These are phyloP conservation scores for Lycium barbarum DNA, from an alignment of 257 asterid species.

Conservation along the genomic window DNA sequence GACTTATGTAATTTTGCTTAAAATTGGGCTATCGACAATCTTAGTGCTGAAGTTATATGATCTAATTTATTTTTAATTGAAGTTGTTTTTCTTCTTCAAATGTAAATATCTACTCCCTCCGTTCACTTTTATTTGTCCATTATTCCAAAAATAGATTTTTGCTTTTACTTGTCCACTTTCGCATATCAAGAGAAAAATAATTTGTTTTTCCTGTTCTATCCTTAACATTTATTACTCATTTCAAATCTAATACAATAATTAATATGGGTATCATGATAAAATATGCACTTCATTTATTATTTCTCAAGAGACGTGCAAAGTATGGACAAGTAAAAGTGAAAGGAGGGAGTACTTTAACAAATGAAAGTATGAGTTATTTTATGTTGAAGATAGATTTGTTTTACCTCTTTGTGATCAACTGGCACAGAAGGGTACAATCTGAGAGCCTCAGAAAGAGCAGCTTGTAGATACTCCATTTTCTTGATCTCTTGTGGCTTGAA, in stretches of 20 bases:
- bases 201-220: too few relatives aligned
- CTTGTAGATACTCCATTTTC: conserved; percentile 96
- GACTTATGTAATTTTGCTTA: not conserved
- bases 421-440: conserved; percentile 96
- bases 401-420: conserved; percentile 96
- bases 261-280: too few relatives aligned
- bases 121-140: too few relatives aligned
- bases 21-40: not conserved
- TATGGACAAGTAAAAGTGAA: too few relatives aligned
- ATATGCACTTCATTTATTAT: too few relatives aligned
- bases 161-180: too few relatives aligned
- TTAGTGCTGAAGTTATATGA: not conserved
- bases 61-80: not conserved
- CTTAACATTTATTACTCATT: too few relatives aligned
- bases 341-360: not conserved
- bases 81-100: not conserved
- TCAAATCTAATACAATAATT: too few relatives aligned
- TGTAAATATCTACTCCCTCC: not conserved
- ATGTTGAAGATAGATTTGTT: not conserved
- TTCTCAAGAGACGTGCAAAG: too few relatives aligned
- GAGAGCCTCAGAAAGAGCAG: conserved; percentile 89
- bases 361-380: not conserved
- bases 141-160: too few relatives aligned
- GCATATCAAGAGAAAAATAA: too few relatives aligned
- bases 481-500: conserved; percentile 85